phyloP scores from a whole-genome alignment of 176 grass and related monocot genomes.

The Aegilops tauschii region DNA sequence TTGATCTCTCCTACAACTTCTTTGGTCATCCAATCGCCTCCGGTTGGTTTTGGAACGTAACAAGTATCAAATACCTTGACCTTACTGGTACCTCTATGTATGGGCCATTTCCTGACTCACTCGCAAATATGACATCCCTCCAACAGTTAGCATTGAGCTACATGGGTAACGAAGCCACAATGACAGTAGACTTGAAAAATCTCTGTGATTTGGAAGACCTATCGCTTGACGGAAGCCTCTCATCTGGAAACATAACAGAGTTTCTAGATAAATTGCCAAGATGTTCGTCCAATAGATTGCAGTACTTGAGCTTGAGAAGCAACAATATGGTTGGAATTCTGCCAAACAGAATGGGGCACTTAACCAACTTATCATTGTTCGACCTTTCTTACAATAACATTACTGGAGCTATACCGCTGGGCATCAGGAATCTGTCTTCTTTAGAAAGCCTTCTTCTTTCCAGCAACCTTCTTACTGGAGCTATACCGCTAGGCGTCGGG shows the following conservation, averaged over 20 bases:
- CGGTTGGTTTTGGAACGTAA: no score
- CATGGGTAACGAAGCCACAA: no score
- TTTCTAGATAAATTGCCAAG: neutral
- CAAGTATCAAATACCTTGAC: neutral
- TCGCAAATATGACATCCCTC: neutral
- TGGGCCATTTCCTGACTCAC: neutral
- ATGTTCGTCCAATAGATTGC: neutral
- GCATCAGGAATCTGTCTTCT: no score
- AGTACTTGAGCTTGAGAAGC: accelerated
- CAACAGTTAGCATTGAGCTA: neutral
- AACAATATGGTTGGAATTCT: slow-evolving; percentile 6
- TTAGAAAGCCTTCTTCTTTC: no score
- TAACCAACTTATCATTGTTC: neutral
- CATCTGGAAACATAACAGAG: slow-evolving; percentile 1
- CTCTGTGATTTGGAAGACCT: slow-evolving; percentile 11
- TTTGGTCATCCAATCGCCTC: no score
- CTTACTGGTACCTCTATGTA: neutral
- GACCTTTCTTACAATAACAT: neutral
- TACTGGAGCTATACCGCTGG: no score
- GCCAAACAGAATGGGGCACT: neutral
- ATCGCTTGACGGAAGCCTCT: neutral
- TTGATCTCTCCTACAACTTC: no score
- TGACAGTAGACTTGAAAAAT: neutral
- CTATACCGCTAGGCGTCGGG: no score
- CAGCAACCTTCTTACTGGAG: no score